phyloP scores from a whole-genome alignment of 257 asterid species.

The Solanum bulbocastanum region DNA sequence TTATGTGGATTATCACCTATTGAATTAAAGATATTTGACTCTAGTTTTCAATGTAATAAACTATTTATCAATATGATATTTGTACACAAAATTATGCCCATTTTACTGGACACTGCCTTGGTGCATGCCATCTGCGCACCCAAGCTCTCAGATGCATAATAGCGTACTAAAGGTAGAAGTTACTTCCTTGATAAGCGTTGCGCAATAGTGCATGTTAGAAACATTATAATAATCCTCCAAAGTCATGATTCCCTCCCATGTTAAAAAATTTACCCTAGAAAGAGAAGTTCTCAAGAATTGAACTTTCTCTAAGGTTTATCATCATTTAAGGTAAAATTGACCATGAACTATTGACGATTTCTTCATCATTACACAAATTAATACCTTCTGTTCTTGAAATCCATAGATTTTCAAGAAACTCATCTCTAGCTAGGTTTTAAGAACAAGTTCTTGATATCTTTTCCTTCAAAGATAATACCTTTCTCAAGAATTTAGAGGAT shows the following conservation, averaged over 20 bases:
- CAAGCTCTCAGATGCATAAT: background rate
- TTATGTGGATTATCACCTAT: too few species aligned
- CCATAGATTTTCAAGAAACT: background rate
- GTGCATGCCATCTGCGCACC: too few species aligned
- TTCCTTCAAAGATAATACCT: background rate
- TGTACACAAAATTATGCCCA: background rate
- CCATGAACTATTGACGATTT: background rate
- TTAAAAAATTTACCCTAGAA: background rate
- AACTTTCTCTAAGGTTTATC: background rate
- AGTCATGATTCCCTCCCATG: background rate
- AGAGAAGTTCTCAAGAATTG: background rate
- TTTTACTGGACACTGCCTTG: too few species aligned
- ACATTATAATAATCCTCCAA: background rate
- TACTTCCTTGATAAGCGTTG: background rate
- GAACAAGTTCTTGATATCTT: background rate
- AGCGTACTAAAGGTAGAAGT: background rate
- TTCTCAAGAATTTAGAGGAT: background rate
- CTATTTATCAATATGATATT: background rate
- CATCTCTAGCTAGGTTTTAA: background rate
- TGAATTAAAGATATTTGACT: background rate
- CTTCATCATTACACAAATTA: background rate
- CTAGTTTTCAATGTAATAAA: too few species aligned
- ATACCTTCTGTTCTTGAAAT: background rate
- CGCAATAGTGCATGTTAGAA: background rate
- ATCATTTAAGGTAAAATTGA: background rate